Percentiles rank a stretch among this genome's conserved stretches.
These are phyloP conservation scores for Starmera pachycereana DNA, from an alignment of 805 yeast genomes.

Conservation along the genomic window DNA sequence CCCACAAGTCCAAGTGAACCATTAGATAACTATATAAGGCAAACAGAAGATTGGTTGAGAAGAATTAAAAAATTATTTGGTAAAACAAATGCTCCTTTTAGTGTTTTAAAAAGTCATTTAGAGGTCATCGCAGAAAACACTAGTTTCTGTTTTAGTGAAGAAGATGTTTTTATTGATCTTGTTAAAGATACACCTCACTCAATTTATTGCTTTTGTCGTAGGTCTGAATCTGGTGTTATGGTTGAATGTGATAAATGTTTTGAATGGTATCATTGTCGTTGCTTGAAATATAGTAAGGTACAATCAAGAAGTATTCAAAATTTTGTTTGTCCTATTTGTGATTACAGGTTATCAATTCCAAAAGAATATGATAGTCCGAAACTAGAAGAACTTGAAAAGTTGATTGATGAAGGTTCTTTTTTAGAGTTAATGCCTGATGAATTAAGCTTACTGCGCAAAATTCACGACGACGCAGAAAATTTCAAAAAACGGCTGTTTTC, in stretches of 20 bases:
- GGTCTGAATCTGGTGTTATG: conserved; percentile 51
- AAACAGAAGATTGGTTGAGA: conserved; percentile 28
- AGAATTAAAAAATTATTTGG: conserved; percentile 24
- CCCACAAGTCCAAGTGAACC: conserved; percentile 1
- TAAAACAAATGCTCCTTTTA: conserved; percentile 24
- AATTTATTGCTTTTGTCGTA: conserved; percentile 53
- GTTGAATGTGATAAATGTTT: conserved; percentile 60
- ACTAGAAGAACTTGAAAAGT: conserved; percentile 20
- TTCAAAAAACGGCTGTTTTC: conserved; percentile 14
- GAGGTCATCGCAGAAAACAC: conserved; percentile 12
- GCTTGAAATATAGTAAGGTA: conserved; percentile 35
- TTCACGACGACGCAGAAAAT: conserved; percentile 9
- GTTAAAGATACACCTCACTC: conserved; percentile 9
- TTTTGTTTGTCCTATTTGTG: conserved; percentile 49
- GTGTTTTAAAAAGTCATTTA: conserved; percentile 19
- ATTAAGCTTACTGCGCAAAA: conserved; percentile 11
- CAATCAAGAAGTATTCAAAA: conserved; percentile 21
- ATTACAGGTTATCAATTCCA: conserved; percentile 22
- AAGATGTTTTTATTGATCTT: conserved; percentile 12
- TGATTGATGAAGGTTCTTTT: conserved; percentile 18
- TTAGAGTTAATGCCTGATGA: conserved; percentile 27
- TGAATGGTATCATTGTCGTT: conserved; percentile 62
- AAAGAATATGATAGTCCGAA: conserved; percentile 24
- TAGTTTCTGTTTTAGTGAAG: conserved; percentile 13
- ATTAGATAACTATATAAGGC: conserved; percentile 15